Evolutionary conservation across 495 filamentous ascomycete species (phyloP).

Genomic region (Xylaria longipes): DNA sequence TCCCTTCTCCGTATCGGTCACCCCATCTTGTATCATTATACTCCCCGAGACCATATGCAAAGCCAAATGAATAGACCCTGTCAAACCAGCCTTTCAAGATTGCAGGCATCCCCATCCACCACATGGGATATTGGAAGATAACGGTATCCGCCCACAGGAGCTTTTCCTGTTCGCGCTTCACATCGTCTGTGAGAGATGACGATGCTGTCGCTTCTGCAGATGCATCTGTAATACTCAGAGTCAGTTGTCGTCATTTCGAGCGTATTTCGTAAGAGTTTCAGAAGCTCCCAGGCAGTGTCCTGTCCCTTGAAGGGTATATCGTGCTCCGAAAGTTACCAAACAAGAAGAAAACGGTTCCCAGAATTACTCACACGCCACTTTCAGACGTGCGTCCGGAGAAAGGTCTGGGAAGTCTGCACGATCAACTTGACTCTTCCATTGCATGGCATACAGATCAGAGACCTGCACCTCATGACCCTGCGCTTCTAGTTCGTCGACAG

Average conservation of each 20-base stretch:
- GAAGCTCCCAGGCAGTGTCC: too few species aligned
- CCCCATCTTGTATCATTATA: neutral
- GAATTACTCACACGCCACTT: neutral
- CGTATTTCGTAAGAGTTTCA: too few species aligned
- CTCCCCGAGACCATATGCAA: constrained; percentile 6
- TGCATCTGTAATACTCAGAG: neutral
- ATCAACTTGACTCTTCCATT: constrained; percentile 15
- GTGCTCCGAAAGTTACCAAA: too few species aligned
- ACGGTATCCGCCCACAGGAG: constrained; percentile 11
- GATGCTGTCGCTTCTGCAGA: neutral
- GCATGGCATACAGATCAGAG: constrained; percentile 9
- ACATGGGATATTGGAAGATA: constrained; percentile 13
- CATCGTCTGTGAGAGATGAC: neutral
- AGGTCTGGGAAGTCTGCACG: constrained; percentile 15
- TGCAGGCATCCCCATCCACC: constrained; percentile 17
- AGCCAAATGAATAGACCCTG: constrained; percentile 10
- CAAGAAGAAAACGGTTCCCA: too few species aligned
- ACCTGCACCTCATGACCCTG: constrained; percentile 9
- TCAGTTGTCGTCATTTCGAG: too few species aligned
- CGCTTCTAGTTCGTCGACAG: neutral
- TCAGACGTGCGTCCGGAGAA: neutral
- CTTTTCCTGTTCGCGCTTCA: constrained; percentile 18
- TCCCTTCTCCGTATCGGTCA: constrained; percentile 9
- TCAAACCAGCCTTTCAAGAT: constrained; percentile 17
- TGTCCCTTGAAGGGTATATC: too few species aligned